A percentile compares a stretch with the other conserved stretches of the same genome.
Conservation (phyloP, 148 eudicot genomes). For the Fagopyrum tataricum region DNA sequence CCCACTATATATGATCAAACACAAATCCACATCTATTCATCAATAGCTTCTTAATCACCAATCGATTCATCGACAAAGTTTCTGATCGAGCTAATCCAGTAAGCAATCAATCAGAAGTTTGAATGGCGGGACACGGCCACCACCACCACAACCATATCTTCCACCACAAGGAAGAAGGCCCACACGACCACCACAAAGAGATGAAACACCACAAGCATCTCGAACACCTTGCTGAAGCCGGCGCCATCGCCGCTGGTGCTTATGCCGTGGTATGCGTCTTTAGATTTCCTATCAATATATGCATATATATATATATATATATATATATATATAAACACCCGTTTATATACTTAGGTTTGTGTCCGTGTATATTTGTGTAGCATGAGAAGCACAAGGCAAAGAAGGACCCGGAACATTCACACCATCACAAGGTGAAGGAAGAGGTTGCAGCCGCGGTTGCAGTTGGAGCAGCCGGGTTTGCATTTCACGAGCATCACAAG, state of each 20-base stretch:
- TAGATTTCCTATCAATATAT: not conserved
- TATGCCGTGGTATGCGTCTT: conserved; percentile 24
- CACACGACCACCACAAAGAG: conserved; percentile 21
- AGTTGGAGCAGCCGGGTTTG: conserved; percentile 32
- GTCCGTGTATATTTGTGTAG: conserved; percentile 14
- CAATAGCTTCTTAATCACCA: not conserved
- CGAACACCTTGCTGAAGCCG: conserved; percentile 27
- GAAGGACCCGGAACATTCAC: conserved; percentile 35
- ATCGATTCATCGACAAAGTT: not conserved
- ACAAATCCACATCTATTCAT: not conserved
- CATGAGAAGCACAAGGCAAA: conserved; percentile 42
- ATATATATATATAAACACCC: not conserved
- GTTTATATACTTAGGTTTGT: not conserved
- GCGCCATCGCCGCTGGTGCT: conserved; percentile 25
- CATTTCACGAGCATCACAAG: conserved; percentile 21
- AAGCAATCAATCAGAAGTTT: too few relatives aligned
- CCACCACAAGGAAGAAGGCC: conserved; percentile 15
- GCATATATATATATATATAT: too few relatives aligned
- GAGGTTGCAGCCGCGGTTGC: conserved; percentile 26
- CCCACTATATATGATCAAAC: not conserved
- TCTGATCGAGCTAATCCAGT: not conserved
- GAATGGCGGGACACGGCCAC: not conserved
- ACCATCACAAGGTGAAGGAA: conserved; percentile 30
- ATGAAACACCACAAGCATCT: conserved; percentile 25
- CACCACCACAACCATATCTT: conserved; percentile 8